These are phyloP conservation scores for Cucurbita argyrosperma DNA, from an alignment of 306 rosid genomes.

Conservation along the genomic window DNA sequence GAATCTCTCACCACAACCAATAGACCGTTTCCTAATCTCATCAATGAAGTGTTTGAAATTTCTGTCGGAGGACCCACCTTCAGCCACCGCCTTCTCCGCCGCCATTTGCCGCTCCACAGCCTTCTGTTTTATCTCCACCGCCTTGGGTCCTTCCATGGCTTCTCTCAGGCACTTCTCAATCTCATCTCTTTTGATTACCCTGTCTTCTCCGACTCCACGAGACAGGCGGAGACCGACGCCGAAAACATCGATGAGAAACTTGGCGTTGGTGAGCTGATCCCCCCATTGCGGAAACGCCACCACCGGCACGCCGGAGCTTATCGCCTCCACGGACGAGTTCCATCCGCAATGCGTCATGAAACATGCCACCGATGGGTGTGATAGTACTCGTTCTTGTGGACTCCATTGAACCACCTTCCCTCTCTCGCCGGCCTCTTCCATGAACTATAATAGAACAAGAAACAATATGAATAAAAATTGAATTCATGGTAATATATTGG, in stretches of 20 bases:
- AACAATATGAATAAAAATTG: neutral
- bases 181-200: conserved; percentile 28
- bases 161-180: conserved; percentile 31
- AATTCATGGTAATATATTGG: neutral
- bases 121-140: conserved; percentile 28
- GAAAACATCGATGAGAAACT: conserved; percentile 30
- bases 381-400: conserved; percentile 21
- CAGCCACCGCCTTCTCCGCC: conserved; percentile 38
- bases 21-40: conserved; percentile 2
- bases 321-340: conserved; percentile 46
- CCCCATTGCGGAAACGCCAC: conserved; percentile 41
- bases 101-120: conserved; percentile 29
- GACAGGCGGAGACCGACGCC: conserved; percentile 35
- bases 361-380: conserved; percentile 21
- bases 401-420: conserved; percentile 25
- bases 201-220: conserved; percentile 13
- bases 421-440: conserved; percentile 7
- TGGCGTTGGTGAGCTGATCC: conserved; percentile 42
- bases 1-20: neutral
- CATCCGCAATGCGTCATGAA: conserved; percentile 54
- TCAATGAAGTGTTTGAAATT: conserved; percentile 29
- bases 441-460: neutral
- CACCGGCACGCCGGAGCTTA: conserved; percentile 28
- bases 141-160: conserved; percentile 33
- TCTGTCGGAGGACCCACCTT: conserved; percentile 38